phyloP scores from a whole-genome alignment of 768 basidiomycete genomes.

The Aureoboletus auriporus region DNA sequence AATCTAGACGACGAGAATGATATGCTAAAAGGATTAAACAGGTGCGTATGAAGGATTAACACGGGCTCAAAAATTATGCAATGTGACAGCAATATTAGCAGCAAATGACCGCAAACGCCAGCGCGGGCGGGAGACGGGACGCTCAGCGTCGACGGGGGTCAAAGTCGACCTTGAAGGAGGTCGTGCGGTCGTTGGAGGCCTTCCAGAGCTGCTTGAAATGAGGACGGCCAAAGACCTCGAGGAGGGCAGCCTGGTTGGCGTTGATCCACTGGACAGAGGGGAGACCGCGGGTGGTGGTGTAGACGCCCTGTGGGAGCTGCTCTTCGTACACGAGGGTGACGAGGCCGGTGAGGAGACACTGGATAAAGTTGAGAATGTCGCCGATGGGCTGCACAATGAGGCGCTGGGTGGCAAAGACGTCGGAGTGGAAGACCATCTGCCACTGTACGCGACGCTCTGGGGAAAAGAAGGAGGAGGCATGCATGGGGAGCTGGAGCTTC shows the following conservation, averaged over 20 bases:
- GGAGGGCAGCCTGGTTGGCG: slow-evolving; percentile 60
- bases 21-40: slow-evolving; percentile 31
- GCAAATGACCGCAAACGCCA: slow-evolving; percentile 4
- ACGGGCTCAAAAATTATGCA: slow-evolving; percentile 29
- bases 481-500: slow-evolving; percentile 67
- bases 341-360: slow-evolving; percentile 70
- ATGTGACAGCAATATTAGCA: slow-evolving; percentile 33
- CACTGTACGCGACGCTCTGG: slow-evolving; percentile 82
- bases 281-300: slow-evolving; percentile 72
- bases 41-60: slow-evolving; percentile 28
- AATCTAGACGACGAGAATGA: slow-evolving; percentile 8
- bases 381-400: slow-evolving; percentile 66
- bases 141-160: slow-evolving; percentile 38
- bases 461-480: slow-evolving; percentile 83
- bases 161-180: slow-evolving; percentile 73
- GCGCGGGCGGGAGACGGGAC: slow-evolving; percentile 13
- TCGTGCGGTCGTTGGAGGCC: slow-evolving; percentile 67
- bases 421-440: slow-evolving; percentile 87
- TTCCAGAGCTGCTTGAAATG: slow-evolving; percentile 71
- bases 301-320: slow-evolving; percentile 60
- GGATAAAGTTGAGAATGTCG: slow-evolving; percentile 64
- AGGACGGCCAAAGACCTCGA: slow-evolving; percentile 68
- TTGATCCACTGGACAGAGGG: slow-evolving; percentile 77
- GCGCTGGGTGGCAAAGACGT: slow-evolving; percentile 67
- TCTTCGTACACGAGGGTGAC: slow-evolving; percentile 75